A percentile compares a stretch with the other conserved stretches of the same genome.
Evolutionary conservation across 2,329 filamentous ascomycete species (phyloP).

Genomic region (Aquanectria penicillioides): DNA sequence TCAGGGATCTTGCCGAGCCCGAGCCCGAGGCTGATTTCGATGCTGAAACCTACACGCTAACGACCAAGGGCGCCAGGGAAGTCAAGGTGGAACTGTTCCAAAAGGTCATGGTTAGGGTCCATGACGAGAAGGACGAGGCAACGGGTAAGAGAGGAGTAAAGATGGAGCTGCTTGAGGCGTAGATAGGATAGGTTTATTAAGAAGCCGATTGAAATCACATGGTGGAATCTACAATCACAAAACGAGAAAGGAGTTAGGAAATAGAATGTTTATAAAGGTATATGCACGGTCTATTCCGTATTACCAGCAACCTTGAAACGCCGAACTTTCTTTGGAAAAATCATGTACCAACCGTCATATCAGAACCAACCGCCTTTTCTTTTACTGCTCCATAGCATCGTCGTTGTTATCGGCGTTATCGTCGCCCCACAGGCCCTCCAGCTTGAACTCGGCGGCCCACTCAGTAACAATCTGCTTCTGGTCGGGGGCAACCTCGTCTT

Average conservation of each 20-base stretch:
- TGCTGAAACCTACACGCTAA: conserved; percentile 83
- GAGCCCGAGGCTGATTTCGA: conserved; percentile 87
- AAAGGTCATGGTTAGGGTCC: conserved; percentile 88
- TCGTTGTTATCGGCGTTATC: conserved; percentile 44
- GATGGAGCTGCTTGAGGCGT: conserved; percentile 69
- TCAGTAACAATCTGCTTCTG: conserved; percentile 91
- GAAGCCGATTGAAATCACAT: conserved; percentile 2
- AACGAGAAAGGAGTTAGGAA: conserved; percentile 33
- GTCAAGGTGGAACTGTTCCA: conserved; percentile 85
- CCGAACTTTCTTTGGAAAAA: conserved; percentile 45
- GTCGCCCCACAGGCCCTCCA: conserved; percentile 91
- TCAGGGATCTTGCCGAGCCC: conserved; percentile 82
- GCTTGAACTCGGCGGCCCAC: conserved; percentile 94
- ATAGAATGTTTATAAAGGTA: conserved; percentile 40
- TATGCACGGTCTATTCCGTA: conserved; percentile 43
- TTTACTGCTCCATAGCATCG: conserved; percentile 64
- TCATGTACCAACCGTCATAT: conserved; percentile 42
- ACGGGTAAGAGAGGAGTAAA: conserved; percentile 96
- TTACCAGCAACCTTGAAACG: conserved; percentile 47
- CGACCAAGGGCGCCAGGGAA: conserved; percentile 64
- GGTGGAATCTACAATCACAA: conserved; percentile 26
- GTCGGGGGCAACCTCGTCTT: conserved; percentile 64
- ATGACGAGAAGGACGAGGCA: conserved; percentile 90
- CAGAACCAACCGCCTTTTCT: conserved; percentile 21
- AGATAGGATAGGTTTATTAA: neutral